Evolutionary conservation across 768 basidiomycete genomes (phyloP), one percentile per base, ranked within the genome.

Genomic region (Harrya chromipes): DNA sequence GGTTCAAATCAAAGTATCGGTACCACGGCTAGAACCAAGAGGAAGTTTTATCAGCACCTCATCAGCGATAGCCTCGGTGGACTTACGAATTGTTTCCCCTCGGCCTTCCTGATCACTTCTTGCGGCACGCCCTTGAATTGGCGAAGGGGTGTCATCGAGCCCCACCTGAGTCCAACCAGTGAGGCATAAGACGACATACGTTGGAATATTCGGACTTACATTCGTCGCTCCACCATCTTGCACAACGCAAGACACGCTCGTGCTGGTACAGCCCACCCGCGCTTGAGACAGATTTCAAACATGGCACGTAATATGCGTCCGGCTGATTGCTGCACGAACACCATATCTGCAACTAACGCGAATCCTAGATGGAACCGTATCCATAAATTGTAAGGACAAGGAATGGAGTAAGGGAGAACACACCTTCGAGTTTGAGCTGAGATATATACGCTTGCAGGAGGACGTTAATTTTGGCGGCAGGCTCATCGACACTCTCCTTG

Each of bases 201-300:
- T 9, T 8, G n/a, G 26, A 17, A 4, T 33, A 26, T 12, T 23
- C 3, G 4, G 13, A 70, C 83, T 60, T 36, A 85, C 90, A 92
- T 90, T 47, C 85, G 72, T 58, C 85, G 83, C 62, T 92, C 91
- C 0, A 91, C 88, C 93, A 95, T 95, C 72, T 98, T 97, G 75
- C 94, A 98, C 49, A 99, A 71, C 52, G 93, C 88, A 24, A 98
- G 77, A 4, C 92, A 92, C 7, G 90, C 87, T 58, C 91, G 85
- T 0, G 95, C 93, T 0, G 94, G 92, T 1, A 87, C 78, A 2
- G 97, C 92, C 97, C 97, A 99, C n/a, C 94, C 94, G 37, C 94
- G 85, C 72, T 95, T 97, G 51, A 97, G 72, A 65, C 94, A 97
- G 48, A 98, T 99, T 70, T 99, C 95, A 59, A 94, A 97, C 64